These are phyloP conservation scores for Phytophthora fragariaefolia DNA, from an alignment of 352 stramenopile genomes.

Conservation along the genomic window DNA sequence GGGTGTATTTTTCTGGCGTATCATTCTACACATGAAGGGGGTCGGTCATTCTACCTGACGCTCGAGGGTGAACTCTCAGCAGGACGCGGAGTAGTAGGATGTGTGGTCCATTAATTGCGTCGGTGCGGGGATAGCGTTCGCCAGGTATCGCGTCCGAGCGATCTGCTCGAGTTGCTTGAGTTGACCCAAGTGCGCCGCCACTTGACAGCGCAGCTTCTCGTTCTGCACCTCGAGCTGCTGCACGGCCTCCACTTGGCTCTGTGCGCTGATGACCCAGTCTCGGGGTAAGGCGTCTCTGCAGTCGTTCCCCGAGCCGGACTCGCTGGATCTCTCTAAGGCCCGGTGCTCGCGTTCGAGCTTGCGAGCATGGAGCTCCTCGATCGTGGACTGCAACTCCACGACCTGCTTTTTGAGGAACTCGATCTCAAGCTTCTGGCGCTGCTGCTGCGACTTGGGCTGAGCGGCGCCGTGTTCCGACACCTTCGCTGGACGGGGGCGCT, in stretches of 20 bases:
- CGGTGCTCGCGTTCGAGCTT: conserved; percentile 32
- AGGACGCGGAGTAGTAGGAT: conserved; percentile 19
- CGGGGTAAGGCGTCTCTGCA: neutral
- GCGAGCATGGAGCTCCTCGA: conserved; percentile 28
- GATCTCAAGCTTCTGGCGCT: conserved; percentile 47
- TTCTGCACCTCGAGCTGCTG: conserved; percentile 49
- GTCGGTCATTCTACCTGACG: neutral
- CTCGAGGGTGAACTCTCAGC: conserved; percentile 1
- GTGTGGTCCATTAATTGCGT: conserved; percentile 5
- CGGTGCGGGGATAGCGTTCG: conserved; percentile 11
- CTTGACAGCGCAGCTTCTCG: conserved; percentile 39
- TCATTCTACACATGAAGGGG: neutral
- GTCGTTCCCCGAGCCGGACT: neutral
- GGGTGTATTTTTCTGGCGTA: conserved; percentile 1
- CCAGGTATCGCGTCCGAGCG: conserved; percentile 18
- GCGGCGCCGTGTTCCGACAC: neutral
- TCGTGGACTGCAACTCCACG: conserved; percentile 34
- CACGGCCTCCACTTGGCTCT: conserved; percentile 25
- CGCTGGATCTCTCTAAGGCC: neutral
- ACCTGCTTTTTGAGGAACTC: conserved; percentile 34
- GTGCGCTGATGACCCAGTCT: conserved; percentile 18
- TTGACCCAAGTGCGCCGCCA: conserved; percentile 30
- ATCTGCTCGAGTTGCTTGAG: conserved; percentile 37
- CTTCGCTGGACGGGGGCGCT: conserved; percentile 16
- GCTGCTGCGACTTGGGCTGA: conserved; percentile 39